Evolutionary conservation across 2,329 filamentous ascomycete genomes (phyloP).

Genomic region (Cadophora sp.): DNA sequence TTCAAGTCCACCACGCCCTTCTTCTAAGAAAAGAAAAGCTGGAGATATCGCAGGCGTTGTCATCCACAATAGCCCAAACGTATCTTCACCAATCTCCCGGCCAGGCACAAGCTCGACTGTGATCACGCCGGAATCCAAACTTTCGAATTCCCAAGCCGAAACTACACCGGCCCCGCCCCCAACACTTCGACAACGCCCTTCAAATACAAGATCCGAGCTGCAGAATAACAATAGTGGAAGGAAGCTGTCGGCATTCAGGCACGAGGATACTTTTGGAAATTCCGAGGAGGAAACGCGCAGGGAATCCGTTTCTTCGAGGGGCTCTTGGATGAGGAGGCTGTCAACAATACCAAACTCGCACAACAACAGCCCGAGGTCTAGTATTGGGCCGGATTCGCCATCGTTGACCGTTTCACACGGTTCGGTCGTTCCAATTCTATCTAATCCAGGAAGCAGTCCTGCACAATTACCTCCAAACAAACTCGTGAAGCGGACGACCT

Average conservation of each 20-base stretch:
- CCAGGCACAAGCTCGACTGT: slow-evolving; percentile 42
- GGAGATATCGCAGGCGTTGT: slow-evolving; percentile 35
- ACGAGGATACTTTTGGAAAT: slow-evolving; percentile 35
- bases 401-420: slow-evolving; percentile 70
- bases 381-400: slow-evolving; percentile 68
- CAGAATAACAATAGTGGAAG: slow-evolving; percentile 33
- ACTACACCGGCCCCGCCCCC: slow-evolving; percentile 32
- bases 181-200: slow-evolving; percentile 28
- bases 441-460: slow-evolving; percentile 43
- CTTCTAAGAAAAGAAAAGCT: slow-evolving; percentile 42
- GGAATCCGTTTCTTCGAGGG: slow-evolving; percentile 65
- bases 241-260: slow-evolving; percentile 36
- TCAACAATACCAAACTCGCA: slow-evolving; percentile 71
- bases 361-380: slow-evolving; percentile 68
- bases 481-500: slow-evolving; percentile 75
- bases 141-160: slow-evolving; percentile 19
- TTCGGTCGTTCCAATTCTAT: slow-evolving; percentile 69
- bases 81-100: slow-evolving; percentile 37
- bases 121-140: slow-evolving; percentile 36
- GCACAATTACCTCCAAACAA: slow-evolving; percentile 70
- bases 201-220: slow-evolving; percentile 34
- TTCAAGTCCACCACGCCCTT: slow-evolving; percentile 36
- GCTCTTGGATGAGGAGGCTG: slow-evolving; percentile 76
- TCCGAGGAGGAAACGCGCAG: slow-evolving; percentile 42
- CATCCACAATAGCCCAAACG: slow-evolving; percentile 30